Percentiles rank a stretch among this genome's conserved stretches.
Conservation (phyloP, 768 basidiomycete genomes). For the Termitomyces sp. region DNA sequence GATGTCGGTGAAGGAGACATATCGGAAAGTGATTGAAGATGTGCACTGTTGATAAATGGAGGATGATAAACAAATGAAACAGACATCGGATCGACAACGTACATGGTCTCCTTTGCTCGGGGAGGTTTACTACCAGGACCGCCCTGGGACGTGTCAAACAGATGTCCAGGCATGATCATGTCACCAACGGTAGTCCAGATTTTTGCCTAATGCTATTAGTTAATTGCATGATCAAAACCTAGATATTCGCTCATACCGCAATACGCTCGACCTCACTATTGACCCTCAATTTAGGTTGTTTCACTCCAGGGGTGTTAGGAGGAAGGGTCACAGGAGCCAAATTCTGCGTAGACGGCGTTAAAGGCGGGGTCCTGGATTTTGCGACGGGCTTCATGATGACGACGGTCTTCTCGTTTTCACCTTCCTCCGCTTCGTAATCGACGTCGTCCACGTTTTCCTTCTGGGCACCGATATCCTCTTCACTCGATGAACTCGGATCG, state of each 20-base stretch:
- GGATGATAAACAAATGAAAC: conserved; percentile 1
- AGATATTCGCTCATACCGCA: conserved; percentile 41
- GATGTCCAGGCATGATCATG: conserved; percentile 55
- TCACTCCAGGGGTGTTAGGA: conserved; percentile 9
- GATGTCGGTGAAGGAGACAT: conserved; percentile 53
- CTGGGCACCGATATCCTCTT: background rate
- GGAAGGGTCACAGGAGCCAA: background rate
- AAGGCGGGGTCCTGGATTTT: background rate
- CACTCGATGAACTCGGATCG: background rate
- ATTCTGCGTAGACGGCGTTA: conserved; percentile 1
- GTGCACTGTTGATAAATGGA: conserved; percentile 36
- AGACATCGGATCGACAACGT: conserved; percentile 20
- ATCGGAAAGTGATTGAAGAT: conserved; percentile 55
- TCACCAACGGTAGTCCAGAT: conserved; percentile 71
- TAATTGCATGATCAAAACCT: background rate
- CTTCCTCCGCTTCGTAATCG: background rate
- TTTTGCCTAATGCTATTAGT: conserved; percentile 46
- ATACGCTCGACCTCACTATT: conserved; percentile 66
- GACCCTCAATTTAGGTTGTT: conserved; percentile 41
- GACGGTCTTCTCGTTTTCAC: conserved; percentile 2
- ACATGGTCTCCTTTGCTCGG: conserved; percentile 64
- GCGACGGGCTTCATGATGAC: background rate
- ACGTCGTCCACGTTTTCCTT: background rate
- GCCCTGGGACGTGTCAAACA: conserved; percentile 32
- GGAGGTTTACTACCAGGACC: conserved; percentile 39